A percentile compares a stretch with the other conserved stretches of the same genome.
Conservation (phyloP, 768 basidiomycete genomes). For the Panellus pusillus region DNA sequence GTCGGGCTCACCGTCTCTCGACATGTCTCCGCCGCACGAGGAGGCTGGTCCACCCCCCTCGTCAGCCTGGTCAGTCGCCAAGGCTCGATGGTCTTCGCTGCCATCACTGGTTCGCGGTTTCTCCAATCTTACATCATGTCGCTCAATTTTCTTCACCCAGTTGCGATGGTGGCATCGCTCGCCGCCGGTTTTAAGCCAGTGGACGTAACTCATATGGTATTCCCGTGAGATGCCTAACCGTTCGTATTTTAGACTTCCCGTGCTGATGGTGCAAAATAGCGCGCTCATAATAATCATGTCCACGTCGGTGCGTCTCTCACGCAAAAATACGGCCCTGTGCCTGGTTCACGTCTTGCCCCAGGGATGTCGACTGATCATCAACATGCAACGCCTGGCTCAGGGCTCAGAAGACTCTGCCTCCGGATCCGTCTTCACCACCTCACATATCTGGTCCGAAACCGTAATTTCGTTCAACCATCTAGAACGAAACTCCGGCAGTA, state of each 20-base stretch:
- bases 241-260: no score
- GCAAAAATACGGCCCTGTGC: neutral
- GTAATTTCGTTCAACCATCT: no score
- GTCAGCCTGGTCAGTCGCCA: constrained; percentile 3
- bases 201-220: neutral
- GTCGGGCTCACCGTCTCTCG: neutral
- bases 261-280: neutral
- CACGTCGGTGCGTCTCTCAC: neutral
- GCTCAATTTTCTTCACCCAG: neutral
- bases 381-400: neutral
- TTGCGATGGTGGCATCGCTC: neutral
- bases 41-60: constrained; percentile 1
- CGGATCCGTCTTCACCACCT: neutral
- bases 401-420: neutral
- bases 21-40: constrained; percentile 1
- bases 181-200: neutral
- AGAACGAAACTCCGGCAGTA: no score
- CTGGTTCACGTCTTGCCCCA: neutral
- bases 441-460: neutral
- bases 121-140: neutral
- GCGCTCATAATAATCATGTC: neutral
- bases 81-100: neutral
- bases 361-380: constrained; percentile 5
- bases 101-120: neutral
- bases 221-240: neutral